Base-by-base conservation (phyloP, 345 rosid species). In the Balakata baccata region DNA sequence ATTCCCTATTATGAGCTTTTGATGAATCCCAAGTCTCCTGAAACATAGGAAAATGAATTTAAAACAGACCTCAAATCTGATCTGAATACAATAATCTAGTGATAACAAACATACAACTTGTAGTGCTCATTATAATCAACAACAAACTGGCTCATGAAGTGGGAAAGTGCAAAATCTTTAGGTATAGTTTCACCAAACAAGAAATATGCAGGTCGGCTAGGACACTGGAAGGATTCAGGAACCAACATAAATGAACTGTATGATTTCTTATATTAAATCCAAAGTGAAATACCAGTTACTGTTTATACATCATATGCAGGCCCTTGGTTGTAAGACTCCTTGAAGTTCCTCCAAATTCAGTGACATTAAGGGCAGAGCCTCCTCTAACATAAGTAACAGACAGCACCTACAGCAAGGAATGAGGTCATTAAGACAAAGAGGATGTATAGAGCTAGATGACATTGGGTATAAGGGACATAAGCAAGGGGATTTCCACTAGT, bases 271-370 rank as follows among this genome's bases (percentile, higher is more conserved):
- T 46, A 17, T 14, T 39, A 41, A 66, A 57, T 41, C 43, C 39
- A 69, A 69, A 71, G 7, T 22, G 20, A 46, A 66, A 54, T 20
- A 20, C 12, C 11, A 37, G 38, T 25, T 16, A 65, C 25, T 13
- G 52, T 17, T 58, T 57, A 5, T 81, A 94, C 97, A 96, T 92
- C 93, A 79, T 81, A 75, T 51, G 52, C 78, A 94, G 80, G 72
- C 97, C 93, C 74, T 88, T 81, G 1, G 95, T 88, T 5, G 96
- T 85, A 67, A 94, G 97, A 85, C 97, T 88, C 83, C 98, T 87
- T 81, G 92, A 64, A 56, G 97, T 87, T 75, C 98, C 98, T 11
- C 97, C 92, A 66, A 94, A 94, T 75, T 89, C 89, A 64, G 88
- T 85, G 52, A 71, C 81, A 66, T 85, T 87, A 58, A 82, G 76